Conservation (phyloP, 768 basidiomycete species). For the Chlorophyllum brunneum region DNA sequence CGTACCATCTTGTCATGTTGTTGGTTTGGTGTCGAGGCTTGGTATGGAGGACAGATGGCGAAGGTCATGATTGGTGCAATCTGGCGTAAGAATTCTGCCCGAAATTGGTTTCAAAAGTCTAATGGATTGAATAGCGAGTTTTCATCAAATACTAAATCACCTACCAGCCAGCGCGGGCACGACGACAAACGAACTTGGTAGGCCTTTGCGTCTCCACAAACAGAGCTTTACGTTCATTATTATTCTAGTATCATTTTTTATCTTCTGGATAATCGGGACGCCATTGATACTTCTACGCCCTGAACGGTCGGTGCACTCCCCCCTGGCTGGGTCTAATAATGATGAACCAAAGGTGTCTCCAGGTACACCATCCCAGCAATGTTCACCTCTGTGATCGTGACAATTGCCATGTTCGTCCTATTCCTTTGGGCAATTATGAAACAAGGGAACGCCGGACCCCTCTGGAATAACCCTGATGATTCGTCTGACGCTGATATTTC, state of each 20-base stretch:
- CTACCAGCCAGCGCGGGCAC: background rate
- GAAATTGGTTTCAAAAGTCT: too few species aligned
- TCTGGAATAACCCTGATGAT: conserved; percentile 24
- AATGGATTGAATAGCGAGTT: too few species aligned
- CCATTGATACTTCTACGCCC: conserved; percentile 1
- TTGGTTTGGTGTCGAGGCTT: conserved; percentile 7
- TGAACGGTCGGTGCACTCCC: background rate
- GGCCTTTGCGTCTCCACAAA: background rate
- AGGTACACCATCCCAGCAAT: conserved; percentile 19
- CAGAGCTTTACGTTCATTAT: too few species aligned
- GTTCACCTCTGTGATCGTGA: conserved; percentile 23
- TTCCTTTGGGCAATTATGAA: conserved; percentile 27
- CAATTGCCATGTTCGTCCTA: conserved; percentile 22
- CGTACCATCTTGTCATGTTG: conserved; percentile 6
- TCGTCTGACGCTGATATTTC: conserved; percentile 21
- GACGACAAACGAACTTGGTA: conserved; percentile 1
- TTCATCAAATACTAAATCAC: conserved; percentile 2
- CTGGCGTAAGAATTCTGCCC: conserved; percentile 1
- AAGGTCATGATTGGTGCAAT: conserved; percentile 9
- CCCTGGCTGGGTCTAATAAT: background rate
- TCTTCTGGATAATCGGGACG: background rate
- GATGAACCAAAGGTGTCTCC: background rate
- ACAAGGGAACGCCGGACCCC: conserved; percentile 27
- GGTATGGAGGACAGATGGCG: conserved; percentile 9
- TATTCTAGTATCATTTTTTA: background rate